Conservation (phyloP, 2,329 filamentous ascomycete genomes). For the Lachnum nothofagi region DNA sequence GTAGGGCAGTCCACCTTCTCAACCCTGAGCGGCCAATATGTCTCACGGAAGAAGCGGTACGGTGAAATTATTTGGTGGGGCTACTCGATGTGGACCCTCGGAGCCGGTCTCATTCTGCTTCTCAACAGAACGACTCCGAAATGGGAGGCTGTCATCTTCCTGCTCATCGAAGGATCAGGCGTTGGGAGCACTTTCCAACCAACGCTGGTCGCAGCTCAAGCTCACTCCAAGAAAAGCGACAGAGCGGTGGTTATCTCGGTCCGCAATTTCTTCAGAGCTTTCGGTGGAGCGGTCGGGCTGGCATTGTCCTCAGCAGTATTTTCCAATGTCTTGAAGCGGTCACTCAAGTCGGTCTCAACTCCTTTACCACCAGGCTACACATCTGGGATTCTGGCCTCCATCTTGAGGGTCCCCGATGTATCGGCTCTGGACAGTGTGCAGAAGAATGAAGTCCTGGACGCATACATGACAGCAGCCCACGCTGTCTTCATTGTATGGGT, state of each 20-base stretch:
- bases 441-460: slow-evolving; percentile 39
- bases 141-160: slow-evolving; percentile 46
- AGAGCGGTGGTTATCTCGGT: slow-evolving; percentile 58
- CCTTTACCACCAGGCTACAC: slow-evolving; percentile 19
- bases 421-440: slow-evolving; percentile 11
- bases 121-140: slow-evolving; percentile 42
- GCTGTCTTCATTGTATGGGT: slow-evolving; percentile 54
- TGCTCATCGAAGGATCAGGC: slow-evolving; percentile 48
- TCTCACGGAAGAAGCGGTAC: slow-evolving; percentile 52
- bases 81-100: slow-evolving; percentile 39
- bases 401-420: slow-evolving; percentile 27
- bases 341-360: slow-evolving; percentile 10
- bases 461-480: slow-evolving; percentile 50
- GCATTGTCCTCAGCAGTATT: slow-evolving; percentile 52
- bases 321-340: slow-evolving; percentile 30
- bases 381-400: slow-evolving; percentile 20
- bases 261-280: slow-evolving; percentile 57
- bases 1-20: slow-evolving; percentile 43
- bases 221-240: slow-evolving; percentile 51
- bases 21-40: slow-evolving; percentile 50
- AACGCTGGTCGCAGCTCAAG: slow-evolving; percentile 52
- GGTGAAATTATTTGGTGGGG: slow-evolving; percentile 50
- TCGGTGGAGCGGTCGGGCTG: slow-evolving; percentile 54
- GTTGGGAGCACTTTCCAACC: slow-evolving; percentile 47
- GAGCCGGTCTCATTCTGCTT: slow-evolving; percentile 47